Evolutionary conservation across 192 early-diverging fungal genomes (phyloP), one percentile per base, ranked within the genome.

Genomic region (Coemansia sp.): DNA sequence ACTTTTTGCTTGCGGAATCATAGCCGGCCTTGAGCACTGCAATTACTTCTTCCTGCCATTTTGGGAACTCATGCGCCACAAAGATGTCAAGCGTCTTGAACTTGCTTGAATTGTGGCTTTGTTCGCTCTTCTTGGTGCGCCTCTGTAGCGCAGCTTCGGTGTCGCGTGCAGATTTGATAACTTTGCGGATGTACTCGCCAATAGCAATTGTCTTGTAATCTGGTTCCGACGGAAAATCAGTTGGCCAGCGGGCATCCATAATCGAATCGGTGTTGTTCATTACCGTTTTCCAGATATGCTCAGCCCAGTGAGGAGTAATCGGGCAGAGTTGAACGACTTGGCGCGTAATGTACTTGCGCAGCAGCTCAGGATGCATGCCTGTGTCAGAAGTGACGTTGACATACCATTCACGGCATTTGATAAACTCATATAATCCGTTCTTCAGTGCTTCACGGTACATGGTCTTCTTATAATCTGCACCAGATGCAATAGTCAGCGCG

Each of bases 381-480:
- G 70, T 65, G 15, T 72, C 62, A 6, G 83, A 79, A 14, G 89
- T 88, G 8, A 83, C 84, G 72, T 95, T 92, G 55, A 92, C 85
- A 77, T 99, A 99, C 82, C 88, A 89, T 64, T 93, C 91, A 65
- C 94, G 86, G 19, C 92, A 86, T 56, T 87, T 83, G 65, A 88
- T 88, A 69, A 99, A 75, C 65, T 98, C 94, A 74, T 93, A 97
- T 67, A 94, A 93, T 45, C 91, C 92, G 64, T 79, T 81, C 85
- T 94, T 97, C 43, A 97, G 79, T 24, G 94, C 96, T 60, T 96
- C 93, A 62, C 93, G 92, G 81, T 93, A 98, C 56, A 88, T 83
- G 65, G 92, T 94, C n/a, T 39, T 58, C 32, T 86, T 80, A 72
- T 95, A 99, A 19, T 88, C 87, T 15, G 74, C 72, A 43, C 92